A percentile compares a stretch with the other conserved stretches of the same genome.
Conservation (phyloP, 306 rosid species). For the Clitoria ternatea region DNA sequence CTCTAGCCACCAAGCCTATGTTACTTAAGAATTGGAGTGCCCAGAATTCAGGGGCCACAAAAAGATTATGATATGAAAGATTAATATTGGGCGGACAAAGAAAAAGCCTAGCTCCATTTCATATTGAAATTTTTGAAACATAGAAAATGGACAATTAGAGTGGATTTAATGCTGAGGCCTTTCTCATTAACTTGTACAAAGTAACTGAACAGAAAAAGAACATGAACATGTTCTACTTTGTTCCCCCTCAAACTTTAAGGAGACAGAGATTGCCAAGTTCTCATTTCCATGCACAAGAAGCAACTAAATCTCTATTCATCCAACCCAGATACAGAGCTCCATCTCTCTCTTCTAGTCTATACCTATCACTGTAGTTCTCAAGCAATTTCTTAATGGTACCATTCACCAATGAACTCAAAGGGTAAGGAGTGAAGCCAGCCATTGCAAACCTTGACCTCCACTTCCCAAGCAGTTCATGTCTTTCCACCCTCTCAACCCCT, state of each 20-base stretch:
- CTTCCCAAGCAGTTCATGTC: conserved; percentile 87
- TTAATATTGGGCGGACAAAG: conserved; percentile 7
- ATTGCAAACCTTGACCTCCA: conserved; percentile 78
- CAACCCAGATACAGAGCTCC: conserved; percentile 96
- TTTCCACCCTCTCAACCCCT: conserved; percentile 85
- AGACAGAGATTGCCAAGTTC: conserved; percentile 11
- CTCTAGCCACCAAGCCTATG: neutral
- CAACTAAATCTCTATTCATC: conserved; percentile 93
- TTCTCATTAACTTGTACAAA: conserved; percentile 20
- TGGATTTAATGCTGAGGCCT: neutral
- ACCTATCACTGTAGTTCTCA: conserved; percentile 63
- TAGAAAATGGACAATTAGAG: conserved; percentile 26
- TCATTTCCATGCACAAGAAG: conserved; percentile 96
- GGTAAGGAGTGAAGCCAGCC: conserved; percentile 94
- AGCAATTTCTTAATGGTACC: conserved; percentile 81
- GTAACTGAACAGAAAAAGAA: conserved; percentile 24
- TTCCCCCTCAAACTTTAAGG: neutral
- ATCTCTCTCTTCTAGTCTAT: conserved; percentile 75
- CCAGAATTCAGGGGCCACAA: neutral
- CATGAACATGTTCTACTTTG: conserved; percentile 1
- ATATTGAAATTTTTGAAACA: conserved; percentile 18
- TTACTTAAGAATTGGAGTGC: neutral
- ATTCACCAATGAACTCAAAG: conserved; percentile 85
- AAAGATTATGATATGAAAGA: neutral
- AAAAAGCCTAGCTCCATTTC: conserved; percentile 25